A percentile compares a stretch with the other conserved stretches of the same genome.
These are phyloP conservation scores for Globisporangium solare DNA, from an alignment of 352 stramenopile species.

Conservation along the genomic window DNA sequence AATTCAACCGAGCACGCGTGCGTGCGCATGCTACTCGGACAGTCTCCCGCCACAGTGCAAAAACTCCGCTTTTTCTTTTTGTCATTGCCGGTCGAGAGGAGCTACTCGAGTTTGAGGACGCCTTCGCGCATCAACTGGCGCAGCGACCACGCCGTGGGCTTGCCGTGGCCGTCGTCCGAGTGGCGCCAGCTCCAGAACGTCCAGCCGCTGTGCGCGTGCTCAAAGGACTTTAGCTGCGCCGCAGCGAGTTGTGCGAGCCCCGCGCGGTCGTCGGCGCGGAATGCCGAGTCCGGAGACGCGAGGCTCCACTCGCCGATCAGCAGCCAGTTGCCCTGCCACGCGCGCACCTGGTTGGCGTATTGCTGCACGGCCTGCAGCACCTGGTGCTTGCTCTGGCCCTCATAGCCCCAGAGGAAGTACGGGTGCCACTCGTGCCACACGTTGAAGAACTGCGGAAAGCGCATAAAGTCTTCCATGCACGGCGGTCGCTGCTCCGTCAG, in stretches of 20 bases:
- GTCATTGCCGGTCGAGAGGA: no score
- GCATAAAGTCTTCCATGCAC: slow-evolving; percentile 34
- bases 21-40: no score
- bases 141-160: slow-evolving; percentile 68
- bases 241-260: slow-evolving; percentile 46
- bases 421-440: slow-evolving; percentile 50
- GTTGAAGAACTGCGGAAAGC: slow-evolving; percentile 33
- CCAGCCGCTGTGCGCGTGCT: slow-evolving; percentile 67
- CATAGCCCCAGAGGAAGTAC: slow-evolving; percentile 67
- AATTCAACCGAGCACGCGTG: no score
- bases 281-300: slow-evolving; percentile 48
- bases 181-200: slow-evolving; percentile 86
- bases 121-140: slow-evolving; percentile 73
- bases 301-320: slow-evolving; percentile 85
- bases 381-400: slow-evolving; percentile 48
- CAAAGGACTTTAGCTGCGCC: slow-evolving; percentile 55
- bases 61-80: no score
- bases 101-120: slow-evolving; percentile 21
- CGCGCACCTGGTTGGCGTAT: slow-evolving; percentile 48
- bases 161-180: slow-evolving; percentile 50
- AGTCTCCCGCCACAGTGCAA: no score
- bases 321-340: slow-evolving; percentile 68
- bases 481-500: slow-evolving; percentile 44
- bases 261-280: slow-evolving; percentile 39
- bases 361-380: slow-evolving; percentile 48